phyloP scores from a whole-genome alignment of 139 green algal species.

The Micromonas commoda region DNA sequence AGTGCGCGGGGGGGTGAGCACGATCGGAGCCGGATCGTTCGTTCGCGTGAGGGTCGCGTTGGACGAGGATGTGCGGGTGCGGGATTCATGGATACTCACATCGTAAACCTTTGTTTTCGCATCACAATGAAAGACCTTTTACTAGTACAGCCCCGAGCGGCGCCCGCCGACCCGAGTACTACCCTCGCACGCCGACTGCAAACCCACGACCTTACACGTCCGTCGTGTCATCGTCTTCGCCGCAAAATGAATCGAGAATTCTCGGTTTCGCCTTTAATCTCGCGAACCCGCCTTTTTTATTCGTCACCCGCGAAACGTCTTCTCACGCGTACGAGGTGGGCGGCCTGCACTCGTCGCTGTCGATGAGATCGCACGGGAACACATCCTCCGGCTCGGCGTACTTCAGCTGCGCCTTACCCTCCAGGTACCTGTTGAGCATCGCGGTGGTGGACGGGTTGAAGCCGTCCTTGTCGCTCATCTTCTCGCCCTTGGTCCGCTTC shows the following conservation, averaged over 20 bases:
- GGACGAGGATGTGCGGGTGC: background rate
- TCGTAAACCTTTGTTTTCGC: background rate
- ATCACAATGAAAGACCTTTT: background rate
- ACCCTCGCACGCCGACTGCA: no score
- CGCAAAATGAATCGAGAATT: no score
- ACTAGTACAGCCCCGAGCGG: background rate
- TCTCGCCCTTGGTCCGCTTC: conserved; percentile 17
- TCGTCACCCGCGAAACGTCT: background rate
- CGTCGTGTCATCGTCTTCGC: no score
- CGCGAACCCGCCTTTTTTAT: background rate
- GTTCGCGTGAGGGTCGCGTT: background rate
- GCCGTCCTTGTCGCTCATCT: conserved; percentile 56
- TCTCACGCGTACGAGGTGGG: conserved; percentile 26
- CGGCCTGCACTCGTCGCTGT: conserved; percentile 33
- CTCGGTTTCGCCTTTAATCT: no score
- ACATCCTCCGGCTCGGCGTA: conserved; percentile 84
- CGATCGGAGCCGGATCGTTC: background rate
- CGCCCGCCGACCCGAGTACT: no score
- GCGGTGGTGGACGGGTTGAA: conserved; percentile 81
- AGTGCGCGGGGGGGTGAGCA: background rate
- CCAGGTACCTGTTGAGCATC: conserved; percentile 69
- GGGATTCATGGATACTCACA: background rate
- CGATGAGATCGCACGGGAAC: conserved; percentile 77
- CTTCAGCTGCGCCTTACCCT: conserved; percentile 82
- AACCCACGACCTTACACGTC: no score